phyloP scores from a whole-genome alignment of 1,139 yeast species.

The Tardiomyces blankii region DNA sequence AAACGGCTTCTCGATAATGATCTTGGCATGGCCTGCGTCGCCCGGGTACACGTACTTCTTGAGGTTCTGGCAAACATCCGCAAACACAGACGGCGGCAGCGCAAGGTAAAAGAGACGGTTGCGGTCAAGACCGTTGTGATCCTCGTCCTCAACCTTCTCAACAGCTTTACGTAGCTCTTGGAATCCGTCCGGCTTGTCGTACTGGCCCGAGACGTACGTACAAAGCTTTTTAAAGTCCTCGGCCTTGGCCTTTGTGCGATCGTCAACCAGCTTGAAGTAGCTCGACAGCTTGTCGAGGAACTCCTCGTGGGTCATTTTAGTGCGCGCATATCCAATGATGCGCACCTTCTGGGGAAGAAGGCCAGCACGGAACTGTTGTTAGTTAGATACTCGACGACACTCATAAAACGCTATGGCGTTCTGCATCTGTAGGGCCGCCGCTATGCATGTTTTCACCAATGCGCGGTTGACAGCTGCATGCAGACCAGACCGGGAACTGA shows the following conservation, averaged over 20 bases:
- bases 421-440: no score
- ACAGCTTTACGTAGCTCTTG: slow-evolving; percentile 42
- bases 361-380: slow-evolving; percentile 50
- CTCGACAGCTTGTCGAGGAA: slow-evolving; percentile 55
- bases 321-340: slow-evolving; percentile 88
- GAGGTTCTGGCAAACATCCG: slow-evolving; percentile 62
- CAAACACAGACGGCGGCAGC: slow-evolving; percentile 87
- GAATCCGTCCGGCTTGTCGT: slow-evolving; percentile 72
- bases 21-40: slow-evolving; percentile 55
- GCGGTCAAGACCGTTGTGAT: slow-evolving; percentile 26
- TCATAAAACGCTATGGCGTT: background rate
- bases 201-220: slow-evolving; percentile 64
- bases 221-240: slow-evolving; percentile 55
- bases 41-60: slow-evolving; percentile 57
- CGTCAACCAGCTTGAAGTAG: slow-evolving; percentile 49
- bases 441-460: no score
- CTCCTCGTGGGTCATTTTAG: slow-evolving; percentile 56
- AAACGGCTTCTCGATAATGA: slow-evolving; percentile 94
- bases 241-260: slow-evolving; percentile 33
- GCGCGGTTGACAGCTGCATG: no score
- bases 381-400: slow-evolving; percentile 15
- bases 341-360: slow-evolving; percentile 57
- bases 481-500: no score
- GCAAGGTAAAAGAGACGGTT: slow-evolving; percentile 82
- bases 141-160: slow-evolving; percentile 44